A percentile compares a stretch with the other conserved stretches of the same genome.
phyloP scores from a whole-genome alignment of 495 filamentous ascomycete genomes.

The Collariella sp. region DNA sequence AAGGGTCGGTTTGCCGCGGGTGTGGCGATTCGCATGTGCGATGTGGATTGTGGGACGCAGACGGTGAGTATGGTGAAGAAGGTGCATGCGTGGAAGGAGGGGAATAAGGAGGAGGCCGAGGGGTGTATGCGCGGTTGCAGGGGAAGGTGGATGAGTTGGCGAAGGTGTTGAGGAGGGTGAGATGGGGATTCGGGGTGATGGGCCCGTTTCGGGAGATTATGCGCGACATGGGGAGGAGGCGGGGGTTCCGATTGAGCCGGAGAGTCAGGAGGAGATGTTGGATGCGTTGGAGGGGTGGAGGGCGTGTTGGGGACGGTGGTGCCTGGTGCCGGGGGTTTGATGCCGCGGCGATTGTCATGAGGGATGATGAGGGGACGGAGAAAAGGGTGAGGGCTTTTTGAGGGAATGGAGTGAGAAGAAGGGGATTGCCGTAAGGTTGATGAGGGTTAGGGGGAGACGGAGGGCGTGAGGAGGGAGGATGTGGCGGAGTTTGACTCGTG shows the following conservation, averaged over 20 bases:
- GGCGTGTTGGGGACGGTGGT: constrained; percentile 90
- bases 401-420: constrained; percentile 56
- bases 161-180: constrained; percentile 44
- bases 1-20: constrained; percentile 49
- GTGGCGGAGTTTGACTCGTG: constrained; percentile 55
- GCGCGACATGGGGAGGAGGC: constrained; percentile 64
- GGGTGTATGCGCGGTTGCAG: constrained; percentile 67
- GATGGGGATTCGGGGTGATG: constrained; percentile 34
- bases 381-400: constrained; percentile 54
- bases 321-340: constrained; percentile 94
- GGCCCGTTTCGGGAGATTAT: constrained; percentile 45
- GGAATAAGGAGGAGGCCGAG: constrained; percentile 57
- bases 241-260: constrained; percentile 84
- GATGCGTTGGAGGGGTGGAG: constrained; percentile 61
- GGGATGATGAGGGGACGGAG: constrained; percentile 62
- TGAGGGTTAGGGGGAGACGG: constrained; percentile 83
- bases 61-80: constrained; percentile 93
- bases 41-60: constrained; percentile 89
- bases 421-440: constrained; percentile 62
- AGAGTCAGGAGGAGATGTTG: constrained; percentile 72
- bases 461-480: constrained; percentile 66
- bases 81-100: constrained; percentile 72
- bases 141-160: constrained; percentile 63
- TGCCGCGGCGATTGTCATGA: constrained; percentile 73
- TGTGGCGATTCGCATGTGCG: constrained; percentile 79